Base-by-base conservation (phyloP, 345 rosid genomes). In the Eucalyptus pauciflora region DNA sequence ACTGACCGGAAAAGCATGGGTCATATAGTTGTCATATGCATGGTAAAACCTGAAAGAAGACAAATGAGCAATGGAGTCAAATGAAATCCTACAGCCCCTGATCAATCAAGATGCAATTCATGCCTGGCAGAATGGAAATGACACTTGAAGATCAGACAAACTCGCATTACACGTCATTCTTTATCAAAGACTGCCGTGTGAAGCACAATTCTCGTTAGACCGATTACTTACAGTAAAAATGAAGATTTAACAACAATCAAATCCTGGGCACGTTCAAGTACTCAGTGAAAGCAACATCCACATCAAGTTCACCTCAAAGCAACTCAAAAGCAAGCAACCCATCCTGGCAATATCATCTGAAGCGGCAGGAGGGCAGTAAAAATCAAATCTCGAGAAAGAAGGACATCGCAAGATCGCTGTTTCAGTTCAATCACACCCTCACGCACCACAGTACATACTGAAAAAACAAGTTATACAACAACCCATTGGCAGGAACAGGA, bases 21-120 rank as follows among this genome's bases (percentile, higher is more conserved):
- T 90, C 95, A 96, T 92, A 93, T 97, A 97, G 95, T 96, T 97
- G 89, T 96, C 97, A 90, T 96, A 96, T 17, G 99, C 99, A 89
- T 97, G 99, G 88, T 97, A 97, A 88, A 96, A 96, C 99, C 99
- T 96, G 95, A 87, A 51, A 64, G 86, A 87, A 87, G 41, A 88
- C 50, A 54, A 69, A 69, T 33, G 80, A 69, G 10, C 7, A 60
- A 58, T 1, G 0, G 48, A 22, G 83, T 76, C 83, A 76, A n/a
- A 10, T 8, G 83, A 41, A 37, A 76, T 41, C 29, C 83, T 11
- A 29, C 37, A 85, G 80, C 43, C 45, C 80, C 80, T 69, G 43
- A 27, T 50, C 4, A 29, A 86, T 49, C 41, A 86, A 51, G 87
- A 54, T 4, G 60, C 25, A 31, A 24, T 86, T 54, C 24, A 51